A percentile compares a stretch with the other conserved stretches of the same genome.
phyloP scores from a whole-genome alignment of 2,329 filamentous ascomycete species.

The Aquanectria penicillioides region DNA sequence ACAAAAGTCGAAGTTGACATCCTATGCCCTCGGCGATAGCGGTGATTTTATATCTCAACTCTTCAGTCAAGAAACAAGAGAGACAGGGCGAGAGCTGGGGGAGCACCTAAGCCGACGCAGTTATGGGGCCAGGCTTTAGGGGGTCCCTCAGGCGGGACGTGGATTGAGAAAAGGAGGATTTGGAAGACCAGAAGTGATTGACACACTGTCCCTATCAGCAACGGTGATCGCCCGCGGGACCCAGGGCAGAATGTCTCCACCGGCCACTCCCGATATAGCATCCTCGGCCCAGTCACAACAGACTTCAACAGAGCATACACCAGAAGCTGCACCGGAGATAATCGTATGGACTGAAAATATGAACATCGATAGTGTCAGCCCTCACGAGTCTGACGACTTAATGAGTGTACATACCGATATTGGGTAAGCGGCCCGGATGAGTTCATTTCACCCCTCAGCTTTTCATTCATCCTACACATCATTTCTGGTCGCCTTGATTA shows the following conservation, averaged over 20 bases:
- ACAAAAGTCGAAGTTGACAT: conserved; percentile 37
- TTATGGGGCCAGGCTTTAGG: conserved; percentile 41
- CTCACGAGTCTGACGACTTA: conserved; percentile 36
- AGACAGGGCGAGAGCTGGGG: conserved; percentile 23
- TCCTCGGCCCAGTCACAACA: conserved; percentile 45
- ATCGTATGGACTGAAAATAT: conserved; percentile 57
- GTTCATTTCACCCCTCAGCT: background rate
- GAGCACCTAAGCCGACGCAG: conserved; percentile 28
- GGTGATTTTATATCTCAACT: conserved; percentile 30
- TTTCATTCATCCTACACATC: background rate
- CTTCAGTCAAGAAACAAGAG: conserved; percentile 11
- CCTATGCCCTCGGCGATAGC: conserved; percentile 26
- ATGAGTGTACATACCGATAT: conserved; percentile 32
- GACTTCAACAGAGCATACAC: conserved; percentile 45
- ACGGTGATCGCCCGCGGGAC: conserved; percentile 32
- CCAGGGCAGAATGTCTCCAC: conserved; percentile 45
- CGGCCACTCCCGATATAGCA: conserved; percentile 36
- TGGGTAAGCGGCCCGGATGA: conserved; percentile 41
- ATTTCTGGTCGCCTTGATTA: background rate
- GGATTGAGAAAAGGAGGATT: conserved; percentile 37
- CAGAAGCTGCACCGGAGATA: conserved; percentile 54
- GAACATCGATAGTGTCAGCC: conserved; percentile 39
- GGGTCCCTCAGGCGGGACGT: conserved; percentile 32
- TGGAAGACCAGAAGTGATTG: conserved; percentile 31
- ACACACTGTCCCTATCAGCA: conserved; percentile 41